A percentile compares a stretch with the other conserved stretches of the same genome.
Conservation (phyloP, 2,329 filamentous ascomycete genomes). For the Colletotrichum camelliae region DNA sequence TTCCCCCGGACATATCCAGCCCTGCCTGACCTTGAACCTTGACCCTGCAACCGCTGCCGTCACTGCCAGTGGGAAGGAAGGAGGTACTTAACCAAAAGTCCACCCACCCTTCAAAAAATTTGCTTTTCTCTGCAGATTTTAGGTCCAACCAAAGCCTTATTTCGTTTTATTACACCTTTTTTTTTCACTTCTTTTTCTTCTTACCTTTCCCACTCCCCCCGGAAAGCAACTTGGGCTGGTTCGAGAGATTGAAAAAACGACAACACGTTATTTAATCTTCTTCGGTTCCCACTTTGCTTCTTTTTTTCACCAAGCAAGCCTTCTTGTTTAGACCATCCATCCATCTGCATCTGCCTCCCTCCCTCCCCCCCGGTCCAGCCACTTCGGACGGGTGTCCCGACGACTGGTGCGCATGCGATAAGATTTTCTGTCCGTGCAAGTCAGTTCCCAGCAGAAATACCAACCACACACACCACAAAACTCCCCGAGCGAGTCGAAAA, state of each 20-base stretch:
- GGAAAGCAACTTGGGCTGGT: background rate
- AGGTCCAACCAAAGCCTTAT: background rate
- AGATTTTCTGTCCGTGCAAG: slow-evolving; percentile 1
- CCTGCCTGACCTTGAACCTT: background rate
- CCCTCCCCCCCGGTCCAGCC: background rate
- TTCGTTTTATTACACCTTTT: background rate
- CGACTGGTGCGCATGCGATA: slow-evolving; percentile 12
- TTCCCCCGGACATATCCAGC: background rate
- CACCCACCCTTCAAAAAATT: slow-evolving; percentile 10
- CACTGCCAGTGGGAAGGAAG: background rate
- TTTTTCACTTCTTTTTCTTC: background rate
- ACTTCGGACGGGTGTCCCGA: slow-evolving; percentile 14
- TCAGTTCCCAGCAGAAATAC: background rate
- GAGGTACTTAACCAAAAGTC: slow-evolving; percentile 22
- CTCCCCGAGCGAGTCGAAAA: background rate
- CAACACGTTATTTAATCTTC: slow-evolving; percentile 3
- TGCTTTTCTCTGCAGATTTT: slow-evolving; percentile 14
- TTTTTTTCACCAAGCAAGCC: background rate
- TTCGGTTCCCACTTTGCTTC: background rate
- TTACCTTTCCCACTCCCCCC: slow-evolving; percentile 10
- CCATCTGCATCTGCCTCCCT: background rate
- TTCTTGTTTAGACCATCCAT: background rate
- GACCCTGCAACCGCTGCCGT: background rate
- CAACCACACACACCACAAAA: background rate
- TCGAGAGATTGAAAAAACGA: background rate